Percentiles rank a stretch among this genome's conserved stretches.
Conservation (phyloP, 768 basidiomycete genomes). For the Dentipellis fragilis region DNA sequence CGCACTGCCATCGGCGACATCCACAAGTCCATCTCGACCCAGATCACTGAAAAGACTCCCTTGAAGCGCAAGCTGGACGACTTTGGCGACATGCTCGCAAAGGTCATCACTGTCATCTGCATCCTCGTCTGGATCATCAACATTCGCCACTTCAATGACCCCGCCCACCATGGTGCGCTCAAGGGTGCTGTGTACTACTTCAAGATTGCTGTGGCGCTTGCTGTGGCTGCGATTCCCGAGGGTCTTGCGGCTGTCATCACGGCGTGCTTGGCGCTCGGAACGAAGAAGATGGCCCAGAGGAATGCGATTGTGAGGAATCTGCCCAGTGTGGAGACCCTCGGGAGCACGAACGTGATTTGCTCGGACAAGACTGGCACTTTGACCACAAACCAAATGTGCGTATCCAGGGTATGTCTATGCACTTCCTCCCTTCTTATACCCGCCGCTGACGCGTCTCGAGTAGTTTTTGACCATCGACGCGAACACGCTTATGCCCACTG, state of each 20-base stretch:
- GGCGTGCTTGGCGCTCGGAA: conserved; percentile 90
- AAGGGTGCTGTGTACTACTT: conserved; percentile 98
- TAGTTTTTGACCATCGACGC: conserved; percentile 73
- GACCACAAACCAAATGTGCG: conserved; percentile 97
- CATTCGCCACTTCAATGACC: conserved; percentile 92
- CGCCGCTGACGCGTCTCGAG: neutral
- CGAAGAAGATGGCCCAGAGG: conserved; percentile 99
- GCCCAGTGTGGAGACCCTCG: conserved; percentile 94
- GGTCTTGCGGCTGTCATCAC: conserved; percentile 98
- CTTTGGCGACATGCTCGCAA: conserved; percentile 95
- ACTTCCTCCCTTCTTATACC: neutral
- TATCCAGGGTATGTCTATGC: conserved; percentile 50
- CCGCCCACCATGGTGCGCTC: conserved; percentile 80
- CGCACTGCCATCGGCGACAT: conserved; percentile 94
- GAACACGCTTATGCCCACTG: conserved; percentile 36
- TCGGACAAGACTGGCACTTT: conserved; percentile 97
- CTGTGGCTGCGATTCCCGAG: conserved; percentile 98
- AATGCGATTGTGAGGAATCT: conserved; percentile 96
- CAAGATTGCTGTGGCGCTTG: conserved; percentile 97
- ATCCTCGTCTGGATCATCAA: conserved; percentile 98
- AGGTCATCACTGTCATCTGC: conserved; percentile 96
- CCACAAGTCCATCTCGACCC: conserved; percentile 89
- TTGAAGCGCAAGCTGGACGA: conserved; percentile 96
- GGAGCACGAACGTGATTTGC: conserved; percentile 97
- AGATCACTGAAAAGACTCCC: conserved; percentile 93